phyloP scores from a whole-genome alignment of 805 yeast genomes.

The Myxozyma melibiosi region DNA sequence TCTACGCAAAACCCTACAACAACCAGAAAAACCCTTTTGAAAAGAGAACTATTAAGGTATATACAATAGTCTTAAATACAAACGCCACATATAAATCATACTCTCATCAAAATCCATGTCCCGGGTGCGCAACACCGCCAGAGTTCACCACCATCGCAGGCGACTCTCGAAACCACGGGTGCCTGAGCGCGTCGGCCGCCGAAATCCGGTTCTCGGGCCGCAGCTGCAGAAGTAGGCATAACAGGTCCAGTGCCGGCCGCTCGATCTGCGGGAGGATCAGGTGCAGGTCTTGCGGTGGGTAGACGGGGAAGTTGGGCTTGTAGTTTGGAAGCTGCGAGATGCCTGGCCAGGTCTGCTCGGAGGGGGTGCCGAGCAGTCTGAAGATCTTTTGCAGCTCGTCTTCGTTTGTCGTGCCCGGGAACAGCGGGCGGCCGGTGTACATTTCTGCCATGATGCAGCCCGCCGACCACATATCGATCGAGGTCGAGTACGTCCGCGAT shows the following conservation, averaged over 20 bases:
- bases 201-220: constrained; percentile 57
- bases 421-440: constrained; percentile 96
- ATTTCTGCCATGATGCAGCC: constrained; percentile 98
- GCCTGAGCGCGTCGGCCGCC: constrained; percentile 57
- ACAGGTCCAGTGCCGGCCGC: constrained; percentile 65
- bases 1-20: too few species aligned
- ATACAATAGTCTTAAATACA: too few species aligned
- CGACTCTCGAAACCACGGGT: constrained; percentile 77
- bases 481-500: constrained; percentile 91
- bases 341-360: constrained; percentile 97
- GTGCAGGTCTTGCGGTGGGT: constrained; percentile 84
- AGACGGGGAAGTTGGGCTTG: constrained; percentile 78
- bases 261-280: constrained; percentile 69
- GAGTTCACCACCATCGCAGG: background rate
- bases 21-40: too few species aligned
- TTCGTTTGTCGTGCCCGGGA: constrained; percentile 95
- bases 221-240: constrained; percentile 57
- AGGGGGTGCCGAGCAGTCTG: constrained; percentile 94
- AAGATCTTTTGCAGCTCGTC: constrained; percentile 92
- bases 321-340: constrained; percentile 86
- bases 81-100: too few species aligned
- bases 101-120: too few species aligned
- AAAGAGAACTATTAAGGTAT: too few species aligned
- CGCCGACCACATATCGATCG: constrained; percentile 98
- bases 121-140: too few species aligned